phyloP scores from a whole-genome alignment of 805 yeast species.

The Candida sonorensis region DNA sequence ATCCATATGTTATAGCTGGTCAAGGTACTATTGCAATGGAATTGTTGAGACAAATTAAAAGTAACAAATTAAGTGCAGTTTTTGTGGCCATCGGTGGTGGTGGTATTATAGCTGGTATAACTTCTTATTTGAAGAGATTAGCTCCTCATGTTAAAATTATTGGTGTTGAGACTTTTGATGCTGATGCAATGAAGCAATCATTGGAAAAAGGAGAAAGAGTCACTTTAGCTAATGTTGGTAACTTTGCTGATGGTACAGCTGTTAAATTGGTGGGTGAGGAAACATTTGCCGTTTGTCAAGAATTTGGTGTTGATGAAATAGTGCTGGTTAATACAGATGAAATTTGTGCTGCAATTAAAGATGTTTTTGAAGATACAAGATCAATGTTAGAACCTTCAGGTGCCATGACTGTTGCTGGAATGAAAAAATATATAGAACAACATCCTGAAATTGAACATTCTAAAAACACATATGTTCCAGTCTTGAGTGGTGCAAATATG shows the following conservation, averaged over 20 bases:
- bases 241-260: conserved; percentile 98
- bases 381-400: conserved; percentile 95
- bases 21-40: conserved; percentile 98
- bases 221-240: conserved; percentile 69
- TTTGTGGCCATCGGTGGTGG: conserved; percentile 97
- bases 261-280: conserved; percentile 87
- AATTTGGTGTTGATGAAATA: conserved; percentile 77
- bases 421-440: conserved; percentile 67
- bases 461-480: conserved; percentile 67
- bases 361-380: conserved; percentile 92
- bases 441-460: conserved; percentile 70
- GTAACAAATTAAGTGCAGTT: conserved; percentile 73
- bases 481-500: conserved; percentile 96
- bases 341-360: conserved; percentile 93
- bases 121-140: conserved; percentile 81
- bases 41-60: conserved; percentile 76
- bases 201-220: conserved; percentile 49
- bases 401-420: conserved; percentile 92
- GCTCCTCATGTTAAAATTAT: conserved; percentile 97
- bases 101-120: conserved; percentile 88
- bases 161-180: conserved; percentile 95
- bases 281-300: conserved; percentile 73
- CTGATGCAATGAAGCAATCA: conserved; percentile 83
- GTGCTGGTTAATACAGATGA: conserved; percentile 86
- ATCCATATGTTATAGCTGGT: conserved; percentile 97